These are phyloP conservation scores for Aspergillus sclerotiicarbonarius DNA, from an alignment of 495 filamentous ascomycete genomes.

Conservation along the genomic window DNA sequence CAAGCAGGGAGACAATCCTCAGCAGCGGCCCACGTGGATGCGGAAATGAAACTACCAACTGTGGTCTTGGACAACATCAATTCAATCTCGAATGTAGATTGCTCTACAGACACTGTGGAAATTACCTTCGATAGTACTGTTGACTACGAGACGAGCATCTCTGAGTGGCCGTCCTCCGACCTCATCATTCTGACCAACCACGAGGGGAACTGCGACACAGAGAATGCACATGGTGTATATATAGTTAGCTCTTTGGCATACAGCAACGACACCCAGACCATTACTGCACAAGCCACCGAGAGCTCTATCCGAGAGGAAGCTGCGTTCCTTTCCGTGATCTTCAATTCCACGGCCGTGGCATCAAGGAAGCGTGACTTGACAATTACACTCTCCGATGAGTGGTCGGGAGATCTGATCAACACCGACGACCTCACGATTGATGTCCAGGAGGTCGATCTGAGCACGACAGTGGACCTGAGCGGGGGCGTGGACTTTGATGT, in stretches of 20 bases:
- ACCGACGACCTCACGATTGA: neutral
- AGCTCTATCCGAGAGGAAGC: neutral
- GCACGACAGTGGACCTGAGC: neutral
- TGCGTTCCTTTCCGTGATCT: neutral
- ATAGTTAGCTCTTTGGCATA: neutral
- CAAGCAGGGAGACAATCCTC: neutral
- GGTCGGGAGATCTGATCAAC: neutral
- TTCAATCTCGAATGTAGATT: neutral
- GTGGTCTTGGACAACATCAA: neutral
- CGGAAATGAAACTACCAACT: neutral
- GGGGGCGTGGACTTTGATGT: neutral
- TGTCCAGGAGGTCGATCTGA: neutral
- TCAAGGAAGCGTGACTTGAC: neutral
- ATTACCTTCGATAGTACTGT: neutral
- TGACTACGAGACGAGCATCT: neutral
- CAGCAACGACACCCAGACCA: neutral
- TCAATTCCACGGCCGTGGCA: neutral
- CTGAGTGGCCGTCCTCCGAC: neutral
- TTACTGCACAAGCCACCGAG: neutral
- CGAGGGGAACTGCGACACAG: neutral
- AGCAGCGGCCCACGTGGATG: neutral
- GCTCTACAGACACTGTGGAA: neutral
- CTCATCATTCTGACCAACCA: neutral
- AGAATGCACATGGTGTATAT: neutral
- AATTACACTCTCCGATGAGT: neutral